Evolutionary conservation across 257 asterid species (phyloP).

Genomic region (Solanum paucissectum): DNA sequence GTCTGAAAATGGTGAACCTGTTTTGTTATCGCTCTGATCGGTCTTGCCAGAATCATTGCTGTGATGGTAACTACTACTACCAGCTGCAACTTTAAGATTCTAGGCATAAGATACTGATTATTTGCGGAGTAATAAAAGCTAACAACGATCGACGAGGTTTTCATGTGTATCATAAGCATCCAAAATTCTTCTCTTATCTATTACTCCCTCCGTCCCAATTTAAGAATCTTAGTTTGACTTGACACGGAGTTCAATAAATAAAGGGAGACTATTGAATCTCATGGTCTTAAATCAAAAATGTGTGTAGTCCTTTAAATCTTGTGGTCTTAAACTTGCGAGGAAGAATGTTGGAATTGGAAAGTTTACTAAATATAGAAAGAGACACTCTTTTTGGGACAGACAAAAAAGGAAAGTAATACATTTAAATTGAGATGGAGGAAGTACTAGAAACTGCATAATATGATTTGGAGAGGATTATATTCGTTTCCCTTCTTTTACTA

Average conservation of each 20-base stretch:
- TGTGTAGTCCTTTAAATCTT: neutral
- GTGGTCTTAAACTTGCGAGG: neutral
- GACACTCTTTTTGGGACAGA: neutral
- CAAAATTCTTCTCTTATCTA: neutral
- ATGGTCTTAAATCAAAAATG: neutral
- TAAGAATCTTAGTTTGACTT: neutral
- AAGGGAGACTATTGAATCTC: neutral
- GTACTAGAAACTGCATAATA: neutral
- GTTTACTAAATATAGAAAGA: neutral
- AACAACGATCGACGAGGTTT: neutral
- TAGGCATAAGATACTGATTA: neutral
- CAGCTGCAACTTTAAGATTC: neutral
- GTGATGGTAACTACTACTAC: neutral
- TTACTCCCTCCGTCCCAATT: neutral
- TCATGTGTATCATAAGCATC: neutral
- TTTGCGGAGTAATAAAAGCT: neutral
- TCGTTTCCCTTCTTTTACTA: neutral
- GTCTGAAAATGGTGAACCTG: neutral
- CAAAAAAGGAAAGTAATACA: neutral
- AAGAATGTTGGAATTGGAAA: neutral
- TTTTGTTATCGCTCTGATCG: neutral
- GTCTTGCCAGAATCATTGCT: neutral
- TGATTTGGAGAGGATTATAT: neutral
- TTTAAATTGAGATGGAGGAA: neutral
- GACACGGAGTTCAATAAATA: neutral